These are phyloP conservation scores for Mangifera indica DNA, from an alignment of 345 rosid species.

Conservation along the genomic window DNA sequence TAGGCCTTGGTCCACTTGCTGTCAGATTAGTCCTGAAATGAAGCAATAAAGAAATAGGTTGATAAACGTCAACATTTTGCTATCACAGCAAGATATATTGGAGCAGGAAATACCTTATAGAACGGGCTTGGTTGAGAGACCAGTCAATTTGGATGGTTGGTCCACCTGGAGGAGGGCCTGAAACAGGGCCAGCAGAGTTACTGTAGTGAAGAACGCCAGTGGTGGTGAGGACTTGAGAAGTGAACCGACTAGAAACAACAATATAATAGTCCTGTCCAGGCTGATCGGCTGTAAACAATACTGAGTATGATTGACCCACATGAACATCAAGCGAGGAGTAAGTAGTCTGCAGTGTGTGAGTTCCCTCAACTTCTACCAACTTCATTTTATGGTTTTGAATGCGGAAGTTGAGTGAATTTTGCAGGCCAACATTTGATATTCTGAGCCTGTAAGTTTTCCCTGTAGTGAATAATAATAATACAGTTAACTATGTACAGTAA, in stretches of 20 bases:
- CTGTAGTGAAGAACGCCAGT: constrained; percentile 76
- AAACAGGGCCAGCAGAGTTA: constrained; percentile 69
- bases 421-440: constrained; percentile 89
- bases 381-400: constrained; percentile 84
- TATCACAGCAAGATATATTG: not conserved
- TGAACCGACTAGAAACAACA: constrained; percentile 81
- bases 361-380: constrained; percentile 91
- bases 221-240: constrained; percentile 56
- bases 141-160: constrained; percentile 83
- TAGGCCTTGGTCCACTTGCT: constrained; percentile 98
- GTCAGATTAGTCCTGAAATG: constrained; percentile 81
- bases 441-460: constrained; percentile 90
- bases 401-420: constrained; percentile 81
- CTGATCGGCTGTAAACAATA: constrained; percentile 85
- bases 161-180: constrained; percentile 86
- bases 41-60: not conserved
- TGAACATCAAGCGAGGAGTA: constrained; percentile 92
- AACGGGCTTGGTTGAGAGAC: constrained; percentile 95
- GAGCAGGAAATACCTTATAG: constrained; percentile 54
- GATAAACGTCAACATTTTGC: not conserved
- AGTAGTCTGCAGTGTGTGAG: constrained; percentile 72
- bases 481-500: not conserved
- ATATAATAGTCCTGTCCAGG: constrained; percentile 75
- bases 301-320: constrained; percentile 83
- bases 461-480: constrained; percentile 21